phyloP scores from a whole-genome alignment of 2,329 filamentous ascomycete genomes.

The Metarhizium brunneum region DNA sequence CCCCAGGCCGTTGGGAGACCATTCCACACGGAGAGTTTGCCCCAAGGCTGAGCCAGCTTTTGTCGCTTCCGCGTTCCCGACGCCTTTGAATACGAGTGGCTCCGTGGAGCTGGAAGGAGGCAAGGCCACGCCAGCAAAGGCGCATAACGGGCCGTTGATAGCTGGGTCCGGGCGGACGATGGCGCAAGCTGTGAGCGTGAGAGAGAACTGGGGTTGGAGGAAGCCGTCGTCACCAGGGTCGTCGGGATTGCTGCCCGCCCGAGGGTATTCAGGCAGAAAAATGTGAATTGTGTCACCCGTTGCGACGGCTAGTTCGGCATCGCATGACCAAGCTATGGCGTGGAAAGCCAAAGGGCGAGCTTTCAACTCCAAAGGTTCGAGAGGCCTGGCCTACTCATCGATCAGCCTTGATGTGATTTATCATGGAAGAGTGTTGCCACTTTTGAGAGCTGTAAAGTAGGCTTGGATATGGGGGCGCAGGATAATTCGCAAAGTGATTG shows the following conservation, averaged over 20 bases:
- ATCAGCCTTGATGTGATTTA: constrained; percentile 1
- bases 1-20: constrained; percentile 51
- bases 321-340: constrained; percentile 43
- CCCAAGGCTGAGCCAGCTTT: constrained; percentile 41
- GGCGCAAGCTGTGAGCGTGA: constrained; percentile 22
- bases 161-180: constrained; percentile 28
- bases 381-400: constrained; percentile 30
- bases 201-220: constrained; percentile 23
- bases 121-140: constrained; percentile 24
- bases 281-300: constrained; percentile 47
- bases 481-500: too few relatives aligned
- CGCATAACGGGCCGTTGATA: constrained; percentile 37
- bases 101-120: constrained; percentile 16
- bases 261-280: constrained; percentile 37
- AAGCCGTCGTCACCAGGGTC: constrained; percentile 18
- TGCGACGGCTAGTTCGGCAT: constrained; percentile 46
- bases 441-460: too few relatives aligned
- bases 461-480: too few relatives aligned
- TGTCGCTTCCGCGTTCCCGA: constrained; percentile 36
- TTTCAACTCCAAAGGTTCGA: constrained; percentile 35
- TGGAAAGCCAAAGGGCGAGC: constrained; percentile 35
- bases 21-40: constrained; percentile 43
- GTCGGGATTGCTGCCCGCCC: constrained; percentile 12
- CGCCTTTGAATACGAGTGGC: constrained; percentile 28
- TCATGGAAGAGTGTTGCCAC: too few relatives aligned